These are phyloP conservation scores for Hypoxylon sp. DNA, from an alignment of 2,329 filamentous ascomycete genomes.

Conservation along the genomic window DNA sequence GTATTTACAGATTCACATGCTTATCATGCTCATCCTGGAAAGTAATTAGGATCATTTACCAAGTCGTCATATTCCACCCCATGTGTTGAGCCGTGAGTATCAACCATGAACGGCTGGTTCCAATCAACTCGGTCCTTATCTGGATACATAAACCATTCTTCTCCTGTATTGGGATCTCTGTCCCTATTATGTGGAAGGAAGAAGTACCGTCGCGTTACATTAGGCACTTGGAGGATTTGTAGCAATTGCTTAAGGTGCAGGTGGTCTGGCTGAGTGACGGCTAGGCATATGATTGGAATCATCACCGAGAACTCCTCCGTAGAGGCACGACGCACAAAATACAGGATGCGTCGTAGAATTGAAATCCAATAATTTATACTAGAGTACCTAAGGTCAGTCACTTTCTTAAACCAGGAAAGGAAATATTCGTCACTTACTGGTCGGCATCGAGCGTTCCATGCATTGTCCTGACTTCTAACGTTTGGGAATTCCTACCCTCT, in stretches of 20 bases:
- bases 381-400: conserved; percentile 9
- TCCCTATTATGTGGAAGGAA: conserved; percentile 20
- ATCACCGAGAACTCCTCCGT: background rate
- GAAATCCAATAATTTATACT: conserved; percentile 46
- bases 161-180: background rate
- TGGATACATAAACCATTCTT: conserved; percentile 42
- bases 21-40: background rate
- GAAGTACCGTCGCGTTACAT: conserved; percentile 30
- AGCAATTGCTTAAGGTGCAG: conserved; percentile 17
- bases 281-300: background rate
- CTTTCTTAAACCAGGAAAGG: background rate
- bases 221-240: conserved; percentile 19
- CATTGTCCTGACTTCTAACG: conserved; percentile 40
- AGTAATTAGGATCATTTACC: background rate
- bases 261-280: background rate
- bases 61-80: conserved; percentile 31
- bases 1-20: background rate
- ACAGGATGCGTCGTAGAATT: conserved; percentile 33
- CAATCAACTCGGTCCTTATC: conserved; percentile 45
- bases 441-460: conserved; percentile 48
- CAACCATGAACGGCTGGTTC: conserved; percentile 36
- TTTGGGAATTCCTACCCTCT: background rate
- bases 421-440: conserved; percentile 30
- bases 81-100: conserved; percentile 40
- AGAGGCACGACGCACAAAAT: conserved; percentile 20